Base-by-base conservation (phyloP, 2,329 filamentous ascomycete species). In the Purpureocillium lavendulum region DNA sequence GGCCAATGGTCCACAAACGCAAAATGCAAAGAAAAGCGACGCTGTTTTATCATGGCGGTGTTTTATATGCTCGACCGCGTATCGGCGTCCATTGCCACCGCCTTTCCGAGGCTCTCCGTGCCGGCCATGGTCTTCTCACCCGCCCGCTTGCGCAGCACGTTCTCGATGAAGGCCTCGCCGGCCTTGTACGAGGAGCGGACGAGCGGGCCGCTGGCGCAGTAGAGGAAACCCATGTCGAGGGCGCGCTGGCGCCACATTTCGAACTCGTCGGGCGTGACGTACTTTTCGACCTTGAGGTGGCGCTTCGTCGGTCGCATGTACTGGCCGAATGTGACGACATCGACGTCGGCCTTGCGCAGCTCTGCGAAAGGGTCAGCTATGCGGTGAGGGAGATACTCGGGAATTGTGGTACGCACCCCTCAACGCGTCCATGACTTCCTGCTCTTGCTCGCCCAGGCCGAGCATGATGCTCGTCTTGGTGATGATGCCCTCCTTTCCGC, bases 401-500 rank as follows among this genome's bases (percentile, higher is more conserved):
- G 15, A 9, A 17, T n/a, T 21, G 5, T 10, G 10, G 7, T 28
- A 52, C 66, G 52, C 65, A 82, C 80, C 78, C 59, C 71, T 76
- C 43, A 97, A 64, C 1, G 90, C 79, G 46, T 85, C 77, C 75
- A 80, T 83, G 1, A 98, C 62, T 65, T 97, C 84, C 14, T 84
- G 76, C 53, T 97, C 89, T 18, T 82, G 88, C 72, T 98, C 92
- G 11, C 92, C 92, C 5, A 98, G 66, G 4, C 92, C 92, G 17
- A 98, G 73, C 92, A 98, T 98, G 47, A 98, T 79, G 51, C 87
- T 95, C 1, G 92, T 97, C 74, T 98, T 98, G n/a, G 92, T 98
- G 53, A 98, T 94, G 44, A 97, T 74, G 3, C 76, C 76, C 2
- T 82, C 77, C 45, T 69, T 61, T 40, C 73, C 71, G 42, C 76